phyloP scores from a whole-genome alignment of 768 basidiomycete species.

The Russula earlei region DNA sequence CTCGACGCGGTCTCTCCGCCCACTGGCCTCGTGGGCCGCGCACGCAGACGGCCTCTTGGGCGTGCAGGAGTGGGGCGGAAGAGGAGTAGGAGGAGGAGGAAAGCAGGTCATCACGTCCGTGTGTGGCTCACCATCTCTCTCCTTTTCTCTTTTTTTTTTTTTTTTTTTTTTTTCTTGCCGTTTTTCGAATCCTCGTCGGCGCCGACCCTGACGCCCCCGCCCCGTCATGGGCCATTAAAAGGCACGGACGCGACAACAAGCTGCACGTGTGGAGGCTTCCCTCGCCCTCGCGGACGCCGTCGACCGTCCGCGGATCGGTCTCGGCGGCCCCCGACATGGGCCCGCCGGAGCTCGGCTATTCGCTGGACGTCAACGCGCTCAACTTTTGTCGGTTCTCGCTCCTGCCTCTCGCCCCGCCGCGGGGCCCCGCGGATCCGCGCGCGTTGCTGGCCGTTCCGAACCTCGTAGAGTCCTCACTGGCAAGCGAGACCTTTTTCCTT shows the following conservation, averaged over 20 bases:
- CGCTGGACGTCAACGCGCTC: slow-evolving; percentile 84
- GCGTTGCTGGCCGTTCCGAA: slow-evolving; percentile 79
- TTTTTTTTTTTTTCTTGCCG: too few species aligned
- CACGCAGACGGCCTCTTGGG: slow-evolving; percentile 73
- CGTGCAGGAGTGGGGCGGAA: slow-evolving; percentile 73
- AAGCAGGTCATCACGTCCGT: slow-evolving; percentile 68
- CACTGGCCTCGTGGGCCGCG: slow-evolving; percentile 65
- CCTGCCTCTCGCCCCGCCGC: slow-evolving; percentile 23
- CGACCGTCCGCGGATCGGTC: slow-evolving; percentile 43
- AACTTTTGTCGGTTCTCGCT: slow-evolving; percentile 91
- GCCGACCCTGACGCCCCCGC: too few species aligned
- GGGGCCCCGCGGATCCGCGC: slow-evolving; percentile 1
- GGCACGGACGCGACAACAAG: slow-evolving; percentile 83
- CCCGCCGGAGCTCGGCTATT: slow-evolving; percentile 46
- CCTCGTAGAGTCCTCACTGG: slow-evolving; percentile 78
- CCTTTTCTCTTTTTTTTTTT: too few species aligned
- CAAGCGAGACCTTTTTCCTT: slow-evolving; percentile 26
- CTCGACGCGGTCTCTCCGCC: slow-evolving; percentile 66
- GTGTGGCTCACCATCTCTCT: neutral
- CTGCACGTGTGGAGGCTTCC: slow-evolving; percentile 62
- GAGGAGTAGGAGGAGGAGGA: too few species aligned
- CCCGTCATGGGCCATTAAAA: too few species aligned
- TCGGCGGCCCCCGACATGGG: slow-evolving; percentile 38
- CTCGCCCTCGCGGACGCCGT: slow-evolving; percentile 35
- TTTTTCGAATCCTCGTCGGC: too few species aligned